Conservation (phyloP, 2,329 filamentous ascomycete genomes). For the Penicillium crustosum region DNA sequence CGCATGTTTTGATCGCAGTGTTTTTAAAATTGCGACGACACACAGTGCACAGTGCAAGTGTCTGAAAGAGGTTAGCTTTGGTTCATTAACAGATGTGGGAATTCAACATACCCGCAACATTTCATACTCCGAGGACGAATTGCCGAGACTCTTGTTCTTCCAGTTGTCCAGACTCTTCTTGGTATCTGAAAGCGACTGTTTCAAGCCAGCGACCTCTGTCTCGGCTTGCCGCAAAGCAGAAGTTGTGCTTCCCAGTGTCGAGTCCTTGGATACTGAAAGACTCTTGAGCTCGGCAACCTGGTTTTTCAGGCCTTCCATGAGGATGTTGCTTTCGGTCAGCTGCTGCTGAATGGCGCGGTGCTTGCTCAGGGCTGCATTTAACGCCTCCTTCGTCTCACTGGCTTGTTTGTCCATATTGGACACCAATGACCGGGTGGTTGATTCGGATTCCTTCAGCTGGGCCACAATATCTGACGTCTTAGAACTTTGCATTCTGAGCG, state of each 20-base stretch:
- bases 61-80: conserved; percentile 45
- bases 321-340: conserved; percentile 66
- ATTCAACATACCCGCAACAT: conserved; percentile 72
- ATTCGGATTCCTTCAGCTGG: conserved; percentile 87
- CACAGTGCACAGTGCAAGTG: conserved; percentile 82
- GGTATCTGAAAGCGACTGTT: conserved; percentile 71
- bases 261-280: conserved; percentile 73
- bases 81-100: background rate
- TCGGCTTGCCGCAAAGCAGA: conserved; percentile 61
- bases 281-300: conserved; percentile 77
- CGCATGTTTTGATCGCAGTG: conserved; percentile 87
- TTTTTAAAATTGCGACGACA: conserved; percentile 94
- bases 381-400: conserved; percentile 75
- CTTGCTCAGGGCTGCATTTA: conserved; percentile 68
- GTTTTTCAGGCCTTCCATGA: conserved; percentile 68
- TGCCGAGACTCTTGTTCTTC: conserved; percentile 78
- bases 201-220: conserved; percentile 75
- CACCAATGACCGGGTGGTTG: conserved; percentile 70
- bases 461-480: conserved; percentile 93
- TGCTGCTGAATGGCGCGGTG: conserved; percentile 73
- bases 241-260: conserved; percentile 63
- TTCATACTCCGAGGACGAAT: conserved; percentile 78
- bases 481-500: conserved; percentile 75
- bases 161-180: conserved; percentile 82
- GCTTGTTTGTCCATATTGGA: conserved; percentile 89